phyloP scores from a whole-genome alignment of 1,284 basidiomycete species.

The Sporisorium iseilematis-ciliati region DNA sequence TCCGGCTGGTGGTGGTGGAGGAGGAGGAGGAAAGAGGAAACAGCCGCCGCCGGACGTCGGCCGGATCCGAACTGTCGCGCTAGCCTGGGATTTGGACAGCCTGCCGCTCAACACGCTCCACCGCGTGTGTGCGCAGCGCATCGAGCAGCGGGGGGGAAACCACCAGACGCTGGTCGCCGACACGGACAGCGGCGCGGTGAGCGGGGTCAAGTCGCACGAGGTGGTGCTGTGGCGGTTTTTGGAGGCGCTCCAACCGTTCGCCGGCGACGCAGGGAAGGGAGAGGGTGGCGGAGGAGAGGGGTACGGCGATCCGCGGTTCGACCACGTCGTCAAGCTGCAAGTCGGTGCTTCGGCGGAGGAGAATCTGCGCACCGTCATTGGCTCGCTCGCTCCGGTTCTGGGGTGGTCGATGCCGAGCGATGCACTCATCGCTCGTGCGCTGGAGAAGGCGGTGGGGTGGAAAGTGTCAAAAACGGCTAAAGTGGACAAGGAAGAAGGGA shows the following conservation, averaged over 20 bases:
- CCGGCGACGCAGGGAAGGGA: conserved; percentile 63
- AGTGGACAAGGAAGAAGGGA: neutral
- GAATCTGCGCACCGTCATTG: conserved; percentile 32
- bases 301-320: conserved; percentile 74
- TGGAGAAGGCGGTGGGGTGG: conserved; percentile 33
- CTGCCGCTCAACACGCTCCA: conserved; percentile 57
- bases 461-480: conserved; percentile 24
- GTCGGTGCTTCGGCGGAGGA: conserved; percentile 71
- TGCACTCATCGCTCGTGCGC: conserved; percentile 22
- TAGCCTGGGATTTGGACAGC: conserved; percentile 56
- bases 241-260: conserved; percentile 77
- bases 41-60: conserved; percentile 10
- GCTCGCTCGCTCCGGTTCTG: conserved; percentile 22
- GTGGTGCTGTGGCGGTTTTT: conserved; percentile 82
- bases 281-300: conserved; percentile 53
- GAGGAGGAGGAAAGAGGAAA: conserved; percentile 7
- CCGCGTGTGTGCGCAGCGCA: conserved; percentile 51
- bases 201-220: conserved; percentile 75
- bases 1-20: too few relatives aligned
- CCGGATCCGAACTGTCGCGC: conserved; percentile 56
- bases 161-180: conserved; percentile 64
- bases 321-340: conserved; percentile 78
- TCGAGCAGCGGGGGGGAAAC: conserved; percentile 60
- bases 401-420: conserved; percentile 30
- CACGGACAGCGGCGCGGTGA: neutral